Evolutionary conservation across 768 basidiomycete genomes (phyloP).

Genomic region (Dacryopinax spathularia): DNA sequence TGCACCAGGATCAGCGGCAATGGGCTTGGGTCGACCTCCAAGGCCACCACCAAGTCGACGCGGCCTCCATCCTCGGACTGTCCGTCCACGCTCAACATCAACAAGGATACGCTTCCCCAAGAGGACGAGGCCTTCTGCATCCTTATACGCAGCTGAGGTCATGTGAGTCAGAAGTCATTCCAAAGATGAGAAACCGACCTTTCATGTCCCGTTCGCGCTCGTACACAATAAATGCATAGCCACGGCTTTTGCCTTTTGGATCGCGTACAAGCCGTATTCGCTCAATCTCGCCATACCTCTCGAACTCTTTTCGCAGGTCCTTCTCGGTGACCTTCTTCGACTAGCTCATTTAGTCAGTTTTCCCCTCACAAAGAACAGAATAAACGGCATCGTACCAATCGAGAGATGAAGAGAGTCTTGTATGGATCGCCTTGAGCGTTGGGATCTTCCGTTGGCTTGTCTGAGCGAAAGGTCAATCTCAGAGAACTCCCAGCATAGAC

Average conservation of each 20-base stretch:
- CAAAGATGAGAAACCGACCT: constrained; percentile 35
- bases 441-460: constrained; percentile 82
- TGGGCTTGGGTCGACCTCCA: constrained; percentile 83
- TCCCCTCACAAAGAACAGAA: neutral
- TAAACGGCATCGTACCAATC: constrained; percentile 42
- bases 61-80: constrained; percentile 97
- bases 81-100: constrained; percentile 94
- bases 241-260: constrained; percentile 71
- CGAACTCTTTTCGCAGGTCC: constrained; percentile 89
- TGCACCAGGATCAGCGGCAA: constrained; percentile 30
- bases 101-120: constrained; percentile 93
- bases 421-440: constrained; percentile 93
- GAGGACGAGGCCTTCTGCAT: constrained; percentile 91
- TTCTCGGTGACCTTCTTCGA: constrained; percentile 83
- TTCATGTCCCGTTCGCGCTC: constrained; percentile 99
- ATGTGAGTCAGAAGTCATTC: neutral
- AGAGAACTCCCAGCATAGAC: constrained; percentile 5
- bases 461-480: constrained; percentile 30
- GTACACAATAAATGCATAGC: constrained; percentile 95
- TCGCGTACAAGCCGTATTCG: constrained; percentile 85
- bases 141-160: constrained; percentile 79
- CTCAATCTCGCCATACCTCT: constrained; percentile 88
- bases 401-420: constrained; percentile 93
- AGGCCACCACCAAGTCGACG: constrained; percentile 91
- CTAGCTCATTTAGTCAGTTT: constrained; percentile 28